phyloP scores from a whole-genome alignment of 495 filamentous ascomycete species.

The Hyaloscypha bicolor region DNA sequence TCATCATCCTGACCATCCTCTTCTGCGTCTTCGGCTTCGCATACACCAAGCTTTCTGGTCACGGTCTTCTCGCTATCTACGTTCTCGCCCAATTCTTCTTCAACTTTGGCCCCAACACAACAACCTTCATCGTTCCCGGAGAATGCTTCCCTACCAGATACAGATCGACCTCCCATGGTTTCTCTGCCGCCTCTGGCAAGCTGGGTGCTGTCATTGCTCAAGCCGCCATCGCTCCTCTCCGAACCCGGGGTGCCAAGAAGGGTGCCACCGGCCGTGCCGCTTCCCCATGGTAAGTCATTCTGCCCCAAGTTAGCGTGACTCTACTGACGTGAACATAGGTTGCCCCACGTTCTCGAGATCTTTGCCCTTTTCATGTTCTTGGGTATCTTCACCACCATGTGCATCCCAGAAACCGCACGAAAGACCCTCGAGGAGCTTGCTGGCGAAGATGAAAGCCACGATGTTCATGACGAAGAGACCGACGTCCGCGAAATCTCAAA shows the following conservation, averaged over 20 bases:
- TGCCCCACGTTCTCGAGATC: constrained; percentile 71
- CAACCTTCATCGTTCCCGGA: constrained; percentile 89
- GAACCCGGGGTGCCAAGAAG: constrained; percentile 38
- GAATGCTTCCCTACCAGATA: constrained; percentile 90
- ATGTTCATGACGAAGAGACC: too few species aligned
- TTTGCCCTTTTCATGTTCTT: constrained; percentile 80
- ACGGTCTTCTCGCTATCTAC: constrained; percentile 63
- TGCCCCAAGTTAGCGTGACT: too few species aligned
- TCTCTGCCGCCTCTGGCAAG: constrained; percentile 85
- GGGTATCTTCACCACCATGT: constrained; percentile 63
- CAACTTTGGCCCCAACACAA: constrained; percentile 84
- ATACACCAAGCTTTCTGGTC: constrained; percentile 54
- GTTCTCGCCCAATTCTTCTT: constrained; percentile 83
- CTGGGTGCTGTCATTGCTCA: constrained; percentile 72
- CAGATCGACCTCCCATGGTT: constrained; percentile 81
- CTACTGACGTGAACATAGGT: too few species aligned
- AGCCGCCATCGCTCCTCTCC: constrained; percentile 52
- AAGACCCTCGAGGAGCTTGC: constrained; percentile 36
- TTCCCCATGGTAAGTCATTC: constrained; percentile 60
- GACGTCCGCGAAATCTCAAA: too few species aligned
- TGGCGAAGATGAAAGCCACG: constrained; percentile 15
- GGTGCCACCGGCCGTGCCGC: constrained; percentile 55
- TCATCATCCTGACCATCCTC: constrained; percentile 68
- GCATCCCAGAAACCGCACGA: constrained; percentile 78
- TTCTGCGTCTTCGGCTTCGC: constrained; percentile 77